These are phyloP conservation scores for Paramecium primaurelia DNA, from an alignment of 73 alveolate species.

Conservation along the genomic window DNA sequence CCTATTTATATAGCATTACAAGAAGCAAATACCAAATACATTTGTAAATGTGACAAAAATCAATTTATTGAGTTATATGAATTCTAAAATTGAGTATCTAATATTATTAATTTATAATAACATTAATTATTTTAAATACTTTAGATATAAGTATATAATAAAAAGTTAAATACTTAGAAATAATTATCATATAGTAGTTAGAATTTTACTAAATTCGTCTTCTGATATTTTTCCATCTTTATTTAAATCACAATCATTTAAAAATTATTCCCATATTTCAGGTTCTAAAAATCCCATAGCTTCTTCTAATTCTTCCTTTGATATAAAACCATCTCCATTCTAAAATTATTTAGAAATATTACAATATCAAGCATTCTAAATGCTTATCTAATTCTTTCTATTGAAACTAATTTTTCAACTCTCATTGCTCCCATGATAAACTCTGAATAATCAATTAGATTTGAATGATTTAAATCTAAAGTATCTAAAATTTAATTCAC, in stretches of 20 bases:
- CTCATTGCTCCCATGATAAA: conserved; percentile 61
- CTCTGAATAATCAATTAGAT: conserved; percentile 63
- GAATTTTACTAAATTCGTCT: conserved; percentile 16
- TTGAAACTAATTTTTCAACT: conserved; percentile 36
- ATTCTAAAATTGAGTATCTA: background rate
- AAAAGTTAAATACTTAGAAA: background rate
- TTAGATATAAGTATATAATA: background rate
- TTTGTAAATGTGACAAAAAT: background rate
- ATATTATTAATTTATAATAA: background rate
- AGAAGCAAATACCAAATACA: background rate
- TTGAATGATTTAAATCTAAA: conserved; percentile 57
- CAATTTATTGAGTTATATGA: background rate
- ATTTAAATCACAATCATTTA: conserved; percentile 41
- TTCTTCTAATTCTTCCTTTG: conserved; percentile 43
- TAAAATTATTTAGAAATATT: background rate
- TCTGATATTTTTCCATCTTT: conserved; percentile 60
- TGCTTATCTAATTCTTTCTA: conserved; percentile 43
- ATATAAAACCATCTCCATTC: conserved; percentile 56
- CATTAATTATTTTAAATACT: too few species aligned
- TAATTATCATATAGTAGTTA: background rate
- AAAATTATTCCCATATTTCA: conserved; percentile 46
- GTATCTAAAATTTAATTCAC: conserved; percentile 49
- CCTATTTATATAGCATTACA: background rate
- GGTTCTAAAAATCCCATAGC: conserved; percentile 52
- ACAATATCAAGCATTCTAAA: conserved; percentile 61